phyloP scores from a whole-genome alignment of 768 basidiomycete genomes.

The Pholiota molesta region DNA sequence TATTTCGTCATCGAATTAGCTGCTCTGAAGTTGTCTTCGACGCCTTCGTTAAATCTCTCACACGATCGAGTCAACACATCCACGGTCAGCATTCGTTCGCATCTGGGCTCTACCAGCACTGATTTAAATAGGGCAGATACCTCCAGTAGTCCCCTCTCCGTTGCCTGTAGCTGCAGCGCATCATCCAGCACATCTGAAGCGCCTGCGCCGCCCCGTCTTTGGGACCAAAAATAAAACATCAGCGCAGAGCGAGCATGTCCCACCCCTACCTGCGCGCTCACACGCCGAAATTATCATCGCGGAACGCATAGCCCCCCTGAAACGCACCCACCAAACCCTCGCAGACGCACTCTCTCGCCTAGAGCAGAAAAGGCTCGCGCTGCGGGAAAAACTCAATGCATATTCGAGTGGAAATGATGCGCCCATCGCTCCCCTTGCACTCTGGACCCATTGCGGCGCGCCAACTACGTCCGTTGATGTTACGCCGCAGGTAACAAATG shows the following conservation, averaged over 20 bases:
- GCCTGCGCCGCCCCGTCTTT: constrained; percentile 34
- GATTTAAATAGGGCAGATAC: not conserved
- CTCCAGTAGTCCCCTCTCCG: constrained; percentile 16
- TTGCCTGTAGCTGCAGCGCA: constrained; percentile 52
- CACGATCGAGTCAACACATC: not conserved
- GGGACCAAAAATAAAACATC: constrained; percentile 8
- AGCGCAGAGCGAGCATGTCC: not conserved
- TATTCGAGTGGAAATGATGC: not conserved
- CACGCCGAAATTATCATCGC: constrained; percentile 27
- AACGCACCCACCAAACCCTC: constrained; percentile 27
- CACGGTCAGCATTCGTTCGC: not conserved
- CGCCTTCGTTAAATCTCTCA: not conserved
- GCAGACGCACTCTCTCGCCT: constrained; percentile 24
- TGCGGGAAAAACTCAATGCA: constrained; percentile 1
- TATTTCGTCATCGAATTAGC: constrained; percentile 30
- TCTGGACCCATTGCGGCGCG: constrained; percentile 9
- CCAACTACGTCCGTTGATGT: constrained; percentile 5
- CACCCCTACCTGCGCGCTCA: not conserved
- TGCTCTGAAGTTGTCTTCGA: constrained; percentile 24
- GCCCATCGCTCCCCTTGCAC: not conserved
- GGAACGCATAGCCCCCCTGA: constrained; percentile 24
- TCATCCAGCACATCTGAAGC: constrained; percentile 40
- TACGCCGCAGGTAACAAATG: constrained; percentile 21
- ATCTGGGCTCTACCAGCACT: not conserved
- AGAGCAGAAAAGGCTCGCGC: not conserved